Base-by-base conservation (phyloP, 2,329 filamentous ascomycete genomes). In the Neospermospora avenae region DNA sequence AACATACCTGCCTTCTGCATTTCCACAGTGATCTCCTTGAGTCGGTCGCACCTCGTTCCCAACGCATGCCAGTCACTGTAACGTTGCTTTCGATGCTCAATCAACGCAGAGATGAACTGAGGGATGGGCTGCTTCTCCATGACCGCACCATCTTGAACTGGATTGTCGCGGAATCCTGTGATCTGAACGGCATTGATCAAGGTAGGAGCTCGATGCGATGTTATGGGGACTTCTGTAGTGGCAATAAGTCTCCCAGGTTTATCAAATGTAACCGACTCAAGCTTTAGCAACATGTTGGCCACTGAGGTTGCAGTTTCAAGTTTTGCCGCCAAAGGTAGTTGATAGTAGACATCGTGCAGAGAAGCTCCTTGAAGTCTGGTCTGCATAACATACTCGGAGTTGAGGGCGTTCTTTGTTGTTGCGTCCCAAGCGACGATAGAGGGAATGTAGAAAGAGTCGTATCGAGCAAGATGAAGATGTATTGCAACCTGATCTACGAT, bases 401-500 rank as follows among this genome's bases (percentile, higher is more conserved):
- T 35, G 7, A 69, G 55, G 4, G 56, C 59, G 44, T 67, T 69
- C 4, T 66, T 35, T 13, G 16, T 20, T 1, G 63, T 66, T 2
- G 55, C n/a, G 35, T 68, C 65, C 18, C 55, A 68, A 2, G 58
- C 65, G 28, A 39, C 3, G 11, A 67, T 24, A 0, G 16, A 11
- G 0, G 67, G 25, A 18, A 60, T 55, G 6, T 13, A 41, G 8
- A 66, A n/a, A 20, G 49, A 55, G 0, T 57, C 18, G 22, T 39
- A 49, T 35, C 44, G 24, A 1, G 61, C 56, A 10, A 65, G 44
- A 58, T 62, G 48, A 5, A 42, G 46, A 1, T 60, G 46, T 3
- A 65, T 13, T 2, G 60, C 51, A 44, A 66, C 60, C 42, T 68
- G 63, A 39, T 66, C 63, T 8, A 41, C 64, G 14, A 62, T 52